Base-by-base conservation (phyloP, 2,329 filamentous ascomycete species). In the Capronia americana region DNA sequence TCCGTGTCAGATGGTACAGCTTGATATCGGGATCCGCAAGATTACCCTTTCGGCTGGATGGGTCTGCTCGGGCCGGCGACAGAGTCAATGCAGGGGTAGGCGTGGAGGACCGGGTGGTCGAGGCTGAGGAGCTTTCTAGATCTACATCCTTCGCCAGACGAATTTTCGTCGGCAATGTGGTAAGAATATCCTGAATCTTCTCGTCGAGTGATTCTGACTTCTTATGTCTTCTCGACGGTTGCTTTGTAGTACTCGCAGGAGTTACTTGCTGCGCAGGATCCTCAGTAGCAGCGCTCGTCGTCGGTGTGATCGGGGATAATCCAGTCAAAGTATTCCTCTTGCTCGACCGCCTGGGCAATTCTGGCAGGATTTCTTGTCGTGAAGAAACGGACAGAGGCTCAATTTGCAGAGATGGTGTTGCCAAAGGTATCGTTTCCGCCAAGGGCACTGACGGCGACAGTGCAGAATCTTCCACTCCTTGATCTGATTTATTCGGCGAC, bases 1-100 rank as follows among this genome's bases (percentile, higher is more conserved):
- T 89, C 56, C 93, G 88, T 14, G 92, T 92, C 44, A 99, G 86
- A 78, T 98, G 93, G 74, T 98, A 99, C 2, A 97, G 84, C 77
- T 93, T 93, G 74, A 97, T 94, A 67, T 94, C 93, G 58, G 89
- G 86, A 64, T 88, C 85, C 59, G 84, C 84, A 54, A 76, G 74
- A 56, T 75, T 77, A 80, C 72, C 85, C 85, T 63, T 69, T 17
- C 68, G 63, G 51, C 58, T 67, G 23, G 77, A 69, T 75, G 64
- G 78, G 78, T 17, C 68, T 48, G 63, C 63, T 61, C 62, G 70
- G 17, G 58, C 89, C 0, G 91, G 89, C 20, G 89, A 88, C 0
- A 93, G 82, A 5, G 88, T 89, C 72, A 92, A 87, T 1, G 89
- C 88, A 4, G 89, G 88, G 0, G 87, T 90, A 6, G 84, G 82